These are phyloP conservation scores for Nemania abortiva DNA, from an alignment of 2,329 filamentous ascomycete genomes.

Conservation along the genomic window DNA sequence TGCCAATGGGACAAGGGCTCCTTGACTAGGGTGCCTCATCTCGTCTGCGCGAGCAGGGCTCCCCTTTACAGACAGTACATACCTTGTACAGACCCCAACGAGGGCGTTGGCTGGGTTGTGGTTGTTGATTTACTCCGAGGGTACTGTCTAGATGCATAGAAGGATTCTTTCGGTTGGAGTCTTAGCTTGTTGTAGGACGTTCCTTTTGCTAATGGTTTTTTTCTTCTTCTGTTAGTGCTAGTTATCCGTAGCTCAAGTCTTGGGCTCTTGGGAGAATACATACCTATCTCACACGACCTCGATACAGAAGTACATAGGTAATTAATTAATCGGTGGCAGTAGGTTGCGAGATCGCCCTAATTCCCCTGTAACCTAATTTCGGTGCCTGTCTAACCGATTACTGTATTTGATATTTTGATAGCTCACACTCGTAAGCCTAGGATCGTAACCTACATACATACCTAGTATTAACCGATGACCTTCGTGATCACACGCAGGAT, in stretches of 20 bases:
- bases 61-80: constrained; percentile 1
- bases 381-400: constrained; percentile 29
- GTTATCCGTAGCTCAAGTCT: not conserved
- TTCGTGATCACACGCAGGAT: constrained; percentile 14
- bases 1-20: constrained; percentile 29
- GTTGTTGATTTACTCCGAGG: not conserved
- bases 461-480: not conserved
- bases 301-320: not conserved
- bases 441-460: not conserved
- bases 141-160: not conserved
- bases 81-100: constrained; percentile 3
- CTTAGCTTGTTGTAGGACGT: constrained; percentile 17
- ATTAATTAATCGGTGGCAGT: constrained; percentile 3
- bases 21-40: constrained; percentile 28
- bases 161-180: constrained; percentile 2
- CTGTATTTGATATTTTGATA: constrained; percentile 33
- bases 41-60: constrained; percentile 21
- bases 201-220: not conserved
- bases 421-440: constrained; percentile 16
- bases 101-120: constrained; percentile 3
- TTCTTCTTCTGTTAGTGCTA: not conserved
- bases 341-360: constrained; percentile 22
- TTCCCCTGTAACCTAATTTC: constrained; percentile 36
- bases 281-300: not conserved
- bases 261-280: constrained; percentile 5